Evolutionary conservation across 1,284 basidiomycete genomes (phyloP).

Genomic region (Malassezia yamatoensis): DNA sequence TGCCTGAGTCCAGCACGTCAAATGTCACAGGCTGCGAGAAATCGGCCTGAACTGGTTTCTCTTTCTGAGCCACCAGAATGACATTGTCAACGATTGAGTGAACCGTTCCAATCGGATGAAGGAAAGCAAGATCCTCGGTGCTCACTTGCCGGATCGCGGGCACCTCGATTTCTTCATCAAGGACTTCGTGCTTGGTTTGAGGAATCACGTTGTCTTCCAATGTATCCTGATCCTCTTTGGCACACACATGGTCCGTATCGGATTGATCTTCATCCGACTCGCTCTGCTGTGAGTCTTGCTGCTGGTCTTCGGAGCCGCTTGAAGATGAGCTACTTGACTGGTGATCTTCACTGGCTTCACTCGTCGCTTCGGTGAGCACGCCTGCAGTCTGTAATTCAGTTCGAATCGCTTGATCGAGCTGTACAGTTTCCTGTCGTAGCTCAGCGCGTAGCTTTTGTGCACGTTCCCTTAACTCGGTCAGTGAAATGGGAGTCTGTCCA

Average conservation of each 20-base stretch:
- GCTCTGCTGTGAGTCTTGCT: neutral
- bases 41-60: neutral
- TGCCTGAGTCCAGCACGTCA: slow-evolving; percentile 74
- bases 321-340: no score
- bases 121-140: slow-evolving; percentile 19
- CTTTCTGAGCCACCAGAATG: slow-evolving; percentile 33
- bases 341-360: no score
- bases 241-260: no score
- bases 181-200: slow-evolving; percentile 36
- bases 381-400: neutral
- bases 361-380: neutral
- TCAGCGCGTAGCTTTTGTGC: neutral
- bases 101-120: slow-evolving; percentile 30
- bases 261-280: neutral
- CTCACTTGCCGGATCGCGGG: slow-evolving; percentile 20
- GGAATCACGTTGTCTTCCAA: slow-evolving; percentile 15
- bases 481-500: neutral
- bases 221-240: neutral
- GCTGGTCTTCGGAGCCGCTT: no score
- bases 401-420: neutral
- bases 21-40: neutral
- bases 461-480: neutral
- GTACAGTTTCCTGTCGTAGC: neutral
- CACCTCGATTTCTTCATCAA: slow-evolving; percentile 22
- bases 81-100: slow-evolving; percentile 42